These are phyloP conservation scores for Suhomyces emberorum DNA, from an alignment of 805 yeast species.

Conservation along the genomic window DNA sequence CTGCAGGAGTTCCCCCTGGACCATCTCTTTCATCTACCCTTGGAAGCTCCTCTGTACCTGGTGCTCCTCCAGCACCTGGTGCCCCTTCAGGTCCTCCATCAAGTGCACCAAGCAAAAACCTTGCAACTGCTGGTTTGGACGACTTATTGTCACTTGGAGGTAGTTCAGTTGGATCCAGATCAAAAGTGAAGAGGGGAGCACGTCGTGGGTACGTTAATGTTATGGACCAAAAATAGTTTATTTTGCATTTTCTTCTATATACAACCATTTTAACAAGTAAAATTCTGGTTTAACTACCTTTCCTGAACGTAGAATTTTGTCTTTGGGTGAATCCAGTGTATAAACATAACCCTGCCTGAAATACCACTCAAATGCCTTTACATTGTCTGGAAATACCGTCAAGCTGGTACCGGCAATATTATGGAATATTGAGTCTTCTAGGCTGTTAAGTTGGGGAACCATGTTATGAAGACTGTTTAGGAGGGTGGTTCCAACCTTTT, in stretches of 20 bases:
- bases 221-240: conserved; percentile 30
- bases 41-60: conserved; percentile 6
- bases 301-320: conserved; percentile 39
- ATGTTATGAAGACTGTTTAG: conserved; percentile 34
- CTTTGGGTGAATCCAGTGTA: conserved; percentile 44
- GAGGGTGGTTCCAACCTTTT: conserved; percentile 38
- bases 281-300: conserved; percentile 41
- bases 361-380: conserved; percentile 44
- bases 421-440: not conserved
- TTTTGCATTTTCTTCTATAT: not conserved
- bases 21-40: conserved; percentile 7
- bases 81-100: conserved; percentile 9
- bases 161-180: conserved; percentile 14
- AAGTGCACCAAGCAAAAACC: conserved; percentile 14
- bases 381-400: conserved; percentile 51
- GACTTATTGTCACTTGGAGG: conserved; percentile 35
- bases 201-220: conserved; percentile 62
- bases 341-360: conserved; percentile 32
- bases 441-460: conserved; percentile 10
- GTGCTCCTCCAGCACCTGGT: conserved; percentile 7
- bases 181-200: conserved; percentile 28
- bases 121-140: conserved; percentile 42
- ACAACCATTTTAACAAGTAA: conserved; percentile 25
- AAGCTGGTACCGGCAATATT: conserved; percentile 32
- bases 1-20: conserved; percentile 1